Evolutionary conservation across 2,329 filamentous ascomycete species (phyloP).

Genomic region (Chaetomiaceae sp.): DNA sequence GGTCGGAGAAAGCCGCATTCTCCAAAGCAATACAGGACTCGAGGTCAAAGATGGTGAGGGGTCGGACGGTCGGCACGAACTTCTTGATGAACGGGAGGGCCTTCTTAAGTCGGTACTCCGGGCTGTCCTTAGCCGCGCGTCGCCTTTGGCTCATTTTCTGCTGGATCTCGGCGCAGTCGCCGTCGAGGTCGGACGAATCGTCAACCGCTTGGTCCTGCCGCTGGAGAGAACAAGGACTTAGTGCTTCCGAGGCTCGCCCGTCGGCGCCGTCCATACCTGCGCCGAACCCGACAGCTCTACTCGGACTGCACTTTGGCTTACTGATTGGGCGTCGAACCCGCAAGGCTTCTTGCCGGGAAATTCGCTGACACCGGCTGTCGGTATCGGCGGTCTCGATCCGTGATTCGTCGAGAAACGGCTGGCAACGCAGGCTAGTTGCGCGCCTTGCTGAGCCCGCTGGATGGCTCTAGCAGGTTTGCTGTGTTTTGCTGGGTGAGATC

Average conservation of each 20-base stretch:
- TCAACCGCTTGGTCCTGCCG: slow-evolving; percentile 24
- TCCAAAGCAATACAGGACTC: slow-evolving; percentile 54
- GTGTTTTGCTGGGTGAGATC: too few relatives aligned
- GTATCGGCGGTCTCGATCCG: too few relatives aligned
- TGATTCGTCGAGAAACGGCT: too few relatives aligned
- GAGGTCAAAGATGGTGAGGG: slow-evolving; percentile 61
- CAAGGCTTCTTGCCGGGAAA: too few relatives aligned
- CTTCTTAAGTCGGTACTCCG: slow-evolving; percentile 35
- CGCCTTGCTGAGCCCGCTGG: too few relatives aligned
- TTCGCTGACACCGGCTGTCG: too few relatives aligned
- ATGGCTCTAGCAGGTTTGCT: too few relatives aligned
- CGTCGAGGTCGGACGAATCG: slow-evolving; percentile 28
- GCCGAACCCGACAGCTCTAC: not conserved
- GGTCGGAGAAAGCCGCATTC: slow-evolving; percentile 46
- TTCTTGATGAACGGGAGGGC: slow-evolving; percentile 43
- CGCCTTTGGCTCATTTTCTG: slow-evolving; percentile 37
- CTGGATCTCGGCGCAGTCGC: slow-evolving; percentile 30
- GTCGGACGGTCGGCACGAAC: slow-evolving; percentile 67
- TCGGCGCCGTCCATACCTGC: slow-evolving; percentile 9
- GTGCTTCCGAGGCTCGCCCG: not conserved
- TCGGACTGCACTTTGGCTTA: not conserved
- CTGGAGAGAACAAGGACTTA: not conserved
- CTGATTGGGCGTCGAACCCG: too few relatives aligned
- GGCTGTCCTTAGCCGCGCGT: slow-evolving; percentile 31
- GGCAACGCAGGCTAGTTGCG: too few relatives aligned